Evolutionary conservation across 495 filamentous ascomycete species (phyloP).

Genomic region (Penicillium desertorum): DNA sequence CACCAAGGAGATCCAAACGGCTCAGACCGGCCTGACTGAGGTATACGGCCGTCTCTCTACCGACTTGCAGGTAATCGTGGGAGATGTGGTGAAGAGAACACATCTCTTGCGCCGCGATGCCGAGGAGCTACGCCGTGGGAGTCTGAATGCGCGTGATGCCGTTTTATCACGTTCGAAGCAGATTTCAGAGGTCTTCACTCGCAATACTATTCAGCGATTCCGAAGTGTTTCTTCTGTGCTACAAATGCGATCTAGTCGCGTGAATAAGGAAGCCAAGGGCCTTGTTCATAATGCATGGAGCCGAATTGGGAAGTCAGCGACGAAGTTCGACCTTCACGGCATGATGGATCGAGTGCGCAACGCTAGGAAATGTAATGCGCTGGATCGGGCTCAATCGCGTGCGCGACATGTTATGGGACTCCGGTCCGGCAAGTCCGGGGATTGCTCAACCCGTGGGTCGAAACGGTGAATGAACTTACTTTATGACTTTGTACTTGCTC

Average conservation of each 20-base stretch:
- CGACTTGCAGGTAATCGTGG: slow-evolving; percentile 51
- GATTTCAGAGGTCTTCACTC: slow-evolving; percentile 36
- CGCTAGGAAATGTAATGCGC: slow-evolving; percentile 29
- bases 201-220: slow-evolving; percentile 39
- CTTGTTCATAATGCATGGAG: slow-evolving; percentile 35
- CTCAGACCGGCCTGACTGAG: slow-evolving; percentile 44
- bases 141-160: slow-evolving; percentile 26
- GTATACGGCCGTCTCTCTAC: slow-evolving; percentile 48
- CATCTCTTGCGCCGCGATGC: slow-evolving; percentile 38
- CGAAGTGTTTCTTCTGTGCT: slow-evolving; percentile 33
- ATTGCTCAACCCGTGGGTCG: slow-evolving; percentile 12
- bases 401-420: slow-evolving; percentile 37
- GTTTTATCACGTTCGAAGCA: slow-evolving; percentile 41
- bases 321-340: slow-evolving; percentile 26
- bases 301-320: slow-evolving; percentile 28
- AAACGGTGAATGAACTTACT: slow-evolving; percentile 4
- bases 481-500: slow-evolving; percentile 11
- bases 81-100: slow-evolving; percentile 47
- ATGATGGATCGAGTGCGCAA: slow-evolving; percentile 39
- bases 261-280: slow-evolving; percentile 33
- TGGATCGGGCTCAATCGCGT: slow-evolving; percentile 42
- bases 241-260: slow-evolving; percentile 29
- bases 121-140: slow-evolving; percentile 29
- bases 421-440: slow-evolving; percentile 13
- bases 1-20: slow-evolving; percentile 41